Base-by-base conservation (phyloP, 495 filamentous ascomycete species). In the Achaetomiella virescens region DNA sequence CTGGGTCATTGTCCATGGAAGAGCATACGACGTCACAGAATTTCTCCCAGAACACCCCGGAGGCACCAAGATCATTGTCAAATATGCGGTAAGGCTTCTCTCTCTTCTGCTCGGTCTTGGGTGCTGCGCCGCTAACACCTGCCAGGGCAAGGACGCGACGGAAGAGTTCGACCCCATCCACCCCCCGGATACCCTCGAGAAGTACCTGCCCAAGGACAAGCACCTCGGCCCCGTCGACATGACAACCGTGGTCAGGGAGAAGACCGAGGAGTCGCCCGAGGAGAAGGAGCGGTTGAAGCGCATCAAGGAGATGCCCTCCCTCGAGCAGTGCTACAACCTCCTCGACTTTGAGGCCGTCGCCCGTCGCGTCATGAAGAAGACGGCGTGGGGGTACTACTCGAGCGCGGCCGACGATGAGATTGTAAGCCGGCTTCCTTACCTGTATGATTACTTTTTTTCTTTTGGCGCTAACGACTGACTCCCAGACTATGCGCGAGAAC, bases 371-470 rank as follows among this genome's bases (percentile, higher is more conserved):
- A 96, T 96, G 92, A 96, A 95, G 78, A 92, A 87, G 71, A 87
- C 84, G 0, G 90, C 91, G 2, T 97, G 92, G 92, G 92, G 86
- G 12, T 97, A 97, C 71, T 97, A 97, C 69, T 95, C 89, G 9
- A 92, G 87, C 64, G 92, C 89, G 48, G 91, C 93, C 0, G 93
- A 98, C 68, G 93, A 98, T 66, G 93, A 97, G 73, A 96, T 98
- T 73, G 90, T 93, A 40, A 38, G 62, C 27, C 18, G 3, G 14
- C 43, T n/a, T 4, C 15, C 12, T n/a, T n/a, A n/a, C n/a, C n/a
- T n/a, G n/a, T n/a, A n/a, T n/a, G n/a, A n/a, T n/a, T n/a, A 18
- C 24, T 7, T 15, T 7, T 38, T 15, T 22, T 8, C 33, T 17
- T 40, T 11, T n/a, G 20, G 15, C 37, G 14, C 4, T 3, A 4